Evolutionary conservation across 2,329 filamentous ascomycete species (phyloP), one percentile per base, ranked within the genome.

Genomic region (Fonsecaea erecta): DNA sequence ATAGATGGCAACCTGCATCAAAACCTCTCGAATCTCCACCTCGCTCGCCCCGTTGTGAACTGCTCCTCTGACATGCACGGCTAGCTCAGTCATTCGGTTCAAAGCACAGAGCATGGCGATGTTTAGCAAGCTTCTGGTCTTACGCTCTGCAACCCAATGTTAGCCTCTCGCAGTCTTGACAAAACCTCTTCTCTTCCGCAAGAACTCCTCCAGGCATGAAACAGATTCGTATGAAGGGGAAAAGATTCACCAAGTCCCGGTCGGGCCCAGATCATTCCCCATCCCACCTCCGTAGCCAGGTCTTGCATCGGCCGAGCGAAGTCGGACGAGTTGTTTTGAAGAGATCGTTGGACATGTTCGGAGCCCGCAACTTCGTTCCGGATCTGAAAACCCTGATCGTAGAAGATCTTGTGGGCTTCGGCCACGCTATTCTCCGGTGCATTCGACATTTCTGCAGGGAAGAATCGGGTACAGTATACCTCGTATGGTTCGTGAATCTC

Each of bases 41-140:
- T 88, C 86, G 0, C 80, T 83, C 11, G 86, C 76, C 0, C 87
- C 87, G 69, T 90, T 90, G 69, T 85, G 87, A 68, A 86, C 75
- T 1, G 87, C 87, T 0, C 87, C 87, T 24, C 85, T 79, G n/a
- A 87, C 79, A 73, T 90, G 87, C 7, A 86, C 81, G 0, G 80
- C 86, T 63, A 90, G 77, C 73, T 90, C 87, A 0, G 84, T 82
- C 5, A 78, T 79, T 4, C 85, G 79, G 71, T 88, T 88, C 67
- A 88, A 78, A 2, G 85, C 85, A 74, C 84, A 85, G 52, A 90
- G 78, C 83, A 90, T 88, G 54, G 83, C 86, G 54, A 89, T 85
- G 73, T 89, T 89, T 60, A 90, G 77, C 61, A 90, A 78, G 60
- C 82, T 85, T 53, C 87, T 82, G 69, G 86, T 83, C 74, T 88